Evolutionary conservation across 2,329 filamentous ascomycete species (phyloP).

Genomic region (Chaetomium strumarium): DNA sequence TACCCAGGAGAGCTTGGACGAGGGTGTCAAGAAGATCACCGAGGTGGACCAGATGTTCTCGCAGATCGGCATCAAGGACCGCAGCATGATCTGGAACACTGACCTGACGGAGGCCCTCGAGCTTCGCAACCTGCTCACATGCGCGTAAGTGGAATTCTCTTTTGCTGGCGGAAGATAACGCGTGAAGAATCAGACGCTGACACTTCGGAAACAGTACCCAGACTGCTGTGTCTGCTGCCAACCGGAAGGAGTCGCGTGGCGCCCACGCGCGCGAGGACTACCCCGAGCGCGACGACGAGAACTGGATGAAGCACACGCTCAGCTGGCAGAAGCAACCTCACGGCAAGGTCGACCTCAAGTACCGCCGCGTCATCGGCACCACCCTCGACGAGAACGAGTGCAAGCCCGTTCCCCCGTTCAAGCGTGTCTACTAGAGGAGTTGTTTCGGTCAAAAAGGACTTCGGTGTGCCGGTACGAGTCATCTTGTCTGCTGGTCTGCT

Average conservation of each 20-base stretch:
- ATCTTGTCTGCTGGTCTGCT: not conserved
- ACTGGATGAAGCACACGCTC: constrained; percentile 99
- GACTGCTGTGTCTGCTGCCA: constrained; percentile 84
- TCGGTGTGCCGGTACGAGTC: too few relatives aligned
- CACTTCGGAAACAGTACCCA: constrained; percentile 56
- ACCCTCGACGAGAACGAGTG: constrained; percentile 95
- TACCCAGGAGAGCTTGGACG: constrained; percentile 86
- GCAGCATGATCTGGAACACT: constrained; percentile 99
- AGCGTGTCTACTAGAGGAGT: constrained; percentile 72
- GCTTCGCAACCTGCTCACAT: constrained; percentile 89
- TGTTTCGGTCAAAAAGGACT: not conserved
- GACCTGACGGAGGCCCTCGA: constrained; percentile 96
- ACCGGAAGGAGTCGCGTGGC: constrained; percentile 94
- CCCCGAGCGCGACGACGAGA: constrained; percentile 88
- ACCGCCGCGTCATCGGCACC: constrained; percentile 73
- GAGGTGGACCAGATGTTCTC: constrained; percentile 75
- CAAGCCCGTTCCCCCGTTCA: constrained; percentile 93
- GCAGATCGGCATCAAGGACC: constrained; percentile 91
- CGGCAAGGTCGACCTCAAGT: constrained; percentile 76
- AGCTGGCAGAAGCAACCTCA: constrained; percentile 93
- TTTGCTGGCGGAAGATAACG: not conserved
- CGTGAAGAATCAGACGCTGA: constrained; percentile 16
- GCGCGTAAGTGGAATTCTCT: constrained; percentile 63
- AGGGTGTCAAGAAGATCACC: constrained; percentile 83
- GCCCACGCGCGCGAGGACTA: constrained; percentile 96